phyloP scores from a whole-genome alignment of 495 filamentous ascomycete genomes.

The Aspergillus nanangensis region DNA sequence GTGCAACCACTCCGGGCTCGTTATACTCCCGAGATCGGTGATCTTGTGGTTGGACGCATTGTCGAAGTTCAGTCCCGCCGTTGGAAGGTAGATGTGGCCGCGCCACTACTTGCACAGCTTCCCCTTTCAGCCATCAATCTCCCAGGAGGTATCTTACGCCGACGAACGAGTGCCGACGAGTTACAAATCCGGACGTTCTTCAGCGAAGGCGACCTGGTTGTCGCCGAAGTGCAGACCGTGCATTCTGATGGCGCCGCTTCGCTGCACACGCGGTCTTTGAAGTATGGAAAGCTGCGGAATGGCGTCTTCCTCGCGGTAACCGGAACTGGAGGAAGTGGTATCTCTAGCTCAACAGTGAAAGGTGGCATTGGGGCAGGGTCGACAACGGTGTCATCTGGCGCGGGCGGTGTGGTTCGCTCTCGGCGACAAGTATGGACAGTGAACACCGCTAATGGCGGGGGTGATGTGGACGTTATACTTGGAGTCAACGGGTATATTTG shows the following conservation, averaged over 20 bases:
- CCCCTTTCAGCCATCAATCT: constrained; percentile 88
- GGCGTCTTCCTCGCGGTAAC: constrained; percentile 79
- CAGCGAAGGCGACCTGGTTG: constrained; percentile 80
- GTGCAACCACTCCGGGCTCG: constrained; percentile 86
- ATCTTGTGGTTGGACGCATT: constrained; percentile 90
- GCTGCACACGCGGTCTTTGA: constrained; percentile 82
- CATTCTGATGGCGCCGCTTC: constrained; percentile 75
- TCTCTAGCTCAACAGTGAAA: constrained; percentile 28
- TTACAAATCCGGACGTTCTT: constrained; percentile 93
- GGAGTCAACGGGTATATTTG: constrained; percentile 96
- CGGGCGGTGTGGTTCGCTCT: constrained; percentile 69
- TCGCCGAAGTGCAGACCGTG: constrained; percentile 87
- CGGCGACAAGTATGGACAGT: constrained; percentile 85
- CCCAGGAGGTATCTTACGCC: constrained; percentile 86
- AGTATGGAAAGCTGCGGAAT: constrained; percentile 93
- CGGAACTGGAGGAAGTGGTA: constrained; percentile 71
- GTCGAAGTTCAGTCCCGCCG: constrained; percentile 83
- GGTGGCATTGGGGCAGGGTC: constrained; percentile 23
- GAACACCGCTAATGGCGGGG: constrained; percentile 60
- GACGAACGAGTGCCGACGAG: constrained; percentile 89
- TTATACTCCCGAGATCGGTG: constrained; percentile 92
- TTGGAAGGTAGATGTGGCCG: constrained; percentile 91
- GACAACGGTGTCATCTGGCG: constrained; percentile 13
- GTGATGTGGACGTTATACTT: constrained; percentile 78
- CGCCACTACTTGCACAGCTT: constrained; percentile 73